Base-by-base conservation (phyloP, 2,329 filamentous ascomycete genomes). In the Periconia sp. region DNA sequence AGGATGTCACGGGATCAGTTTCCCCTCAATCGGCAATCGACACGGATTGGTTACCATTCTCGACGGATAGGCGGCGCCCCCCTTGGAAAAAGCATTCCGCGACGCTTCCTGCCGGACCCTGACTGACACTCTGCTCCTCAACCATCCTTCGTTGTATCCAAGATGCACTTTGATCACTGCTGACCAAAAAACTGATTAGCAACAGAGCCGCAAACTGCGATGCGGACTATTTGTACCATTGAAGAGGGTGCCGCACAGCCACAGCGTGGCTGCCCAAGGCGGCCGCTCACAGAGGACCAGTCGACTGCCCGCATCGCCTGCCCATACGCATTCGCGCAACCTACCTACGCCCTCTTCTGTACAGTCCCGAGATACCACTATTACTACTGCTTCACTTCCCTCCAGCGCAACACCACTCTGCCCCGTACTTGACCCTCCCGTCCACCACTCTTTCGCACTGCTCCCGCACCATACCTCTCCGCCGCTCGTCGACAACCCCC, bases 261-360 rank as follows among this genome's bases (percentile, higher is more conserved):
- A 66, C 65, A 60, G 48, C 53, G 60, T 62, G 57, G 59, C 54
- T 60, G 55, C 60, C 59, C 58, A 58, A 64, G 60, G 63, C 64
- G 60, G 57, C 64, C 62, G 61, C 66, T 57, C 60, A 60, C 54
- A 43, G 50, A 27, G 23, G 23, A 27, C 23, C 23, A 27, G 23
- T 17, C 27, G 41, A 15, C 42, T 37, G 43, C 43, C 43, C 40
- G 31, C 55, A 45, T 49, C 56, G 56, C 52, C 52, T 56, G 49
- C 42, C 45, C 52, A 50, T 31, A 52, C 55, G 54, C 58, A 53
- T 37, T 58, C 53, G 52, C 48, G 30, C 52, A 37, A 47, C 53
- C 35, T 53, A 48, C 53, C 49, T 52, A 47, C 58, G 56, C 62
- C 57, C 59, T 58, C 49, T 46, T 54, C 51, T 48, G 46, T 49